phyloP scores from a whole-genome alignment of 805 yeast genomes.

The Priceomyces carsonii region DNA sequence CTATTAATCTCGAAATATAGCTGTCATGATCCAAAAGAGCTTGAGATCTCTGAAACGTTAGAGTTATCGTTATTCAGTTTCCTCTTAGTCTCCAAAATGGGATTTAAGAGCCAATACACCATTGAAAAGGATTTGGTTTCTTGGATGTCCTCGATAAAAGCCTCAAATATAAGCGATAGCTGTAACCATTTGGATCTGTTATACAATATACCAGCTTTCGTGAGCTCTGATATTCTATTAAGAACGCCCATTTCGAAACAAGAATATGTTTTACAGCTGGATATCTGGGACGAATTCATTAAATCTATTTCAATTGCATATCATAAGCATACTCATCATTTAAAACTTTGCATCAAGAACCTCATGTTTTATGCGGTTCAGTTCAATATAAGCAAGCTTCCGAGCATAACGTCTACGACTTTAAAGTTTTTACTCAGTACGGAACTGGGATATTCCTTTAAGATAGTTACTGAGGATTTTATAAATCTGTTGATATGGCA shows the following conservation, averaged over 20 bases:
- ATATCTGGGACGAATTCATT: conserved; percentile 33
- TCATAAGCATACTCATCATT: conserved; percentile 17
- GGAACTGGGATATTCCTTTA: conserved; percentile 20
- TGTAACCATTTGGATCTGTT: conserved; percentile 31
- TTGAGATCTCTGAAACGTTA: conserved; percentile 1
- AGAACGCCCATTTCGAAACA: conserved; percentile 35
- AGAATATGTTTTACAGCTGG: conserved; percentile 35
- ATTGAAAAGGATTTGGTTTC: conserved; percentile 13
- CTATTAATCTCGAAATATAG: neutral
- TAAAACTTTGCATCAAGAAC: conserved; percentile 24
- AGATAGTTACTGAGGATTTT: conserved; percentile 20
- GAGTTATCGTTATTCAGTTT: conserved; percentile 7
- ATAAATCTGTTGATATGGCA: conserved; percentile 29
- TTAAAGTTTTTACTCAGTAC: conserved; percentile 18
- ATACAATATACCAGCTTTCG: conserved; percentile 37
- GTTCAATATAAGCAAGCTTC: conserved; percentile 22
- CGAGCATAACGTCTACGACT: conserved; percentile 16
- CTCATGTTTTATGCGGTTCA: conserved; percentile 28
- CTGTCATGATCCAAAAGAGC: neutral
- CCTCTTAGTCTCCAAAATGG: conserved; percentile 3
- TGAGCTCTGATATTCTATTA: conserved; percentile 36
- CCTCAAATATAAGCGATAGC: conserved; percentile 31
- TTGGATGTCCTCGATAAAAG: conserved; percentile 35
- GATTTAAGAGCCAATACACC: conserved; percentile 4
- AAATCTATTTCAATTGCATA: conserved; percentile 21